Base-by-base conservation (phyloP, 441 rosid genomes). In the Adansonia grandidieri region DNA sequence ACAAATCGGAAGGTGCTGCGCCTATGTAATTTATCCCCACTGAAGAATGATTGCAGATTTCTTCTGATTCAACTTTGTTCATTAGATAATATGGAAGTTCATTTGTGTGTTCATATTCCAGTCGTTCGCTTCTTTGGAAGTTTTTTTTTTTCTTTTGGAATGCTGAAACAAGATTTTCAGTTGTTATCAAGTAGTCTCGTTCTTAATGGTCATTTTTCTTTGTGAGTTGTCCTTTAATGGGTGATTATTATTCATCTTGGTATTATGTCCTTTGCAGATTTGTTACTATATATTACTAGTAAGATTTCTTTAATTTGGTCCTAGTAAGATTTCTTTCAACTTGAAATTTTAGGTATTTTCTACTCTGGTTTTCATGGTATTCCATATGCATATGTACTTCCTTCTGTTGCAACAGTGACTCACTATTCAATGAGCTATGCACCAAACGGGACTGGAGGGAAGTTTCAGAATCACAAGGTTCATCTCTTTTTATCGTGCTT, bases 381-480 rank as follows among this genome's bases (percentile, higher is more conserved):
- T 85, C 90, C 92, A 81, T 88, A 82, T 87, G 86, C 87, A 83
- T 83, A 82, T 82, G 89, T 85, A 81, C 89, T 87, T 87, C 92
- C 91, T 85, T 92, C 91, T 93, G 88, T 88, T 88, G 91, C 93
- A 84, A 88, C 97, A 87, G 96, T 85, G 77, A 86, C 90, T 56
- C 86, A 90, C 87, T 91, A 87, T 87, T 77, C 91, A 20, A 83
- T 85, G 80, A 85, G 87, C 88, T 91, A 93, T 79, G 90, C 94
- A 82, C 88, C 90, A 79, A 88, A 90, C 65, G 97, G 95, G 42
- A 81, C 79, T 76, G 98, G 92, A 80, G 94, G 85, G 78, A 96
- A 89, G 88, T 92, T 84, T 84, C 98, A 89, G 80, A 91, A 90
- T 86, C 90, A 82, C 87, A 91, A 94, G 99, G 99, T 96, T 86